Evolutionary conservation across 257 asterid species (phyloP).

Genomic region (Fraxinus americana): DNA sequence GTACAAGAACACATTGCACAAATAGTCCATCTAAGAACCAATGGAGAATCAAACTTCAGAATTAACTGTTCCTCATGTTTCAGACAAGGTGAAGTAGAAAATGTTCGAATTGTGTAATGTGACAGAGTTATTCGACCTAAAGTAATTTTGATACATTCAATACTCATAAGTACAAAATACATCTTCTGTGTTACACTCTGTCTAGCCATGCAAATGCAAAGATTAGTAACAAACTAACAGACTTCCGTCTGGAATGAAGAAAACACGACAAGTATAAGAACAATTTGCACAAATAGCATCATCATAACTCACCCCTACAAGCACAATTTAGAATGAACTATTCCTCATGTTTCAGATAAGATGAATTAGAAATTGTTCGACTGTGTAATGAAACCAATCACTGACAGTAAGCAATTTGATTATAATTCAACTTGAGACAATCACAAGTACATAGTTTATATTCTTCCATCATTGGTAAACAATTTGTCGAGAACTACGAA

Average conservation of each 20-base stretch:
- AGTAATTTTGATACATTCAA: background rate
- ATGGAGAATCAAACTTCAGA: background rate
- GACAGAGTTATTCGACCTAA: background rate
- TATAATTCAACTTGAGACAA: background rate
- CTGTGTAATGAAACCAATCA: background rate
- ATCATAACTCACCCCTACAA: background rate
- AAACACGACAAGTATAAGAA: background rate
- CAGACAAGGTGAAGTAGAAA: background rate
- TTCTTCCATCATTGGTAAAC: background rate
- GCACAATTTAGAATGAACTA: background rate
- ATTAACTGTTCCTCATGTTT: background rate
- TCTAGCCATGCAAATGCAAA: background rate
- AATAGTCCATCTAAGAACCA: background rate
- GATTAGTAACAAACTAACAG: slow-evolving; percentile 3
- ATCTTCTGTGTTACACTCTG: background rate
- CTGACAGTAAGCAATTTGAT: background rate
- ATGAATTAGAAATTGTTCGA: background rate
- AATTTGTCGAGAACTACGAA: background rate
- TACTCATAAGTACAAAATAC: background rate
- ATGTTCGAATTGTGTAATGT: background rate
- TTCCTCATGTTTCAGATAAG: background rate
- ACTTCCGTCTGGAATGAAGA: slow-evolving; percentile 8
- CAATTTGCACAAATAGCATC: background rate
- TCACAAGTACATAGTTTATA: background rate
- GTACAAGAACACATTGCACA: background rate